Percentiles rank a stretch among this genome's conserved stretches.
phyloP scores from a whole-genome alignment of 2,329 filamentous ascomycete genomes.

The Ascochyta pisi region DNA sequence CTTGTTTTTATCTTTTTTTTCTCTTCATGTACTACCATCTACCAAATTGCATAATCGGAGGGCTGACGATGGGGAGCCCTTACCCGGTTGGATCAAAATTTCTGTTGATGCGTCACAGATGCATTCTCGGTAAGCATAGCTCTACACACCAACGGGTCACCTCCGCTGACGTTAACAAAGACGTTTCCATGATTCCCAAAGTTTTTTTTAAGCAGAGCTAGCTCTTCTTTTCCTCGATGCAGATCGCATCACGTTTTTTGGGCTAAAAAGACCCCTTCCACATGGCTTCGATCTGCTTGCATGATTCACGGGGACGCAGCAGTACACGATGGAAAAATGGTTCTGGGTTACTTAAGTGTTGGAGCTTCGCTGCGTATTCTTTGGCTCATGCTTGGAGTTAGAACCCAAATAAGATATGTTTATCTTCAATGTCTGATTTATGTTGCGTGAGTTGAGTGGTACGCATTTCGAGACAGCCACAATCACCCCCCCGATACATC shows the following conservation, averaged over 20 bases:
- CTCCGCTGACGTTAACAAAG: neutral
- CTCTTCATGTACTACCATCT: conserved; percentile 27
- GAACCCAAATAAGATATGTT: conserved; percentile 5
- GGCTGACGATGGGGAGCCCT: neutral
- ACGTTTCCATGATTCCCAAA: neutral
- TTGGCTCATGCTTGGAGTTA: neutral
- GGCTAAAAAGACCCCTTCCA: neutral
- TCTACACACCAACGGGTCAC: neutral
- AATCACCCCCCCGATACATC: too few relatives aligned
- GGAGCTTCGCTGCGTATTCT: neutral
- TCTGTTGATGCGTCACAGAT: conserved; percentile 9
- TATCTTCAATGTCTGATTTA: neutral
- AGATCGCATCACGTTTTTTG: neutral
- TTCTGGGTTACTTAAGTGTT: neutral
- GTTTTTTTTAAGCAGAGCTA: neutral
- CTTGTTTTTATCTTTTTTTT: conserved; percentile 1
- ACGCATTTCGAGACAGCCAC: too few relatives aligned
- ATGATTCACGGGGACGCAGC: conserved; percentile 5
- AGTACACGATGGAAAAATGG: conserved; percentile 6
- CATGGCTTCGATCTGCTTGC: conserved; percentile 2
- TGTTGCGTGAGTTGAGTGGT: too few relatives aligned
- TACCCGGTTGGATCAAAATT: neutral
- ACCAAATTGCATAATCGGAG: conserved; percentile 25
- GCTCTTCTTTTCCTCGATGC: conserved; percentile 1
- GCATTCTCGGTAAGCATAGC: conserved; percentile 1